Evolutionary conservation across 768 basidiomycete genomes (phyloP), one percentile per base, ranked within the genome.

Genomic region (Galerina sulciceps): DNA sequence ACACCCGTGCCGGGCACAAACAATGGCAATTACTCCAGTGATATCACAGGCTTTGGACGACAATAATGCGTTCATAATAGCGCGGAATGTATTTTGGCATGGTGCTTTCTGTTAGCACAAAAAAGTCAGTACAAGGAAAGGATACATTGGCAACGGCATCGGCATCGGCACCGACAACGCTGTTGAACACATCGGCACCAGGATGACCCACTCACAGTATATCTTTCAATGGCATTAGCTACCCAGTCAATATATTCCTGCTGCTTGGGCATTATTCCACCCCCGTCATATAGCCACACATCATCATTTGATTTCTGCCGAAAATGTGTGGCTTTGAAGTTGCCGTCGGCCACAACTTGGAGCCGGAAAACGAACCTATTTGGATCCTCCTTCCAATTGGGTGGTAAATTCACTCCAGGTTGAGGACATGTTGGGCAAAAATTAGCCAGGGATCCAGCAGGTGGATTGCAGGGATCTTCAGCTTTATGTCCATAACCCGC

Each of bases 331-430:
- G n/a, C n/a, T n/a, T n/a, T n/a, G n/a, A n/a, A n/a, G n/a, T n/a
- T n/a, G n/a, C n/a, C n/a, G n/a, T n/a, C n/a, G n/a, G n/a, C n/a
- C n/a, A n/a, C n/a, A 65, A 56, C 11, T 18, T 31, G 46, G 10
- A 35, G 15, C 15, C 35, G 4, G 20, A 37, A 52, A 3, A 34
- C 17, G 0, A 46, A 56, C 46, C 41, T 49, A 11, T 60, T 53
- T 15, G 10, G 61, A 22, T 62, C 55, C 6, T 56, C 23, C 26
- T 61, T 42, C 70, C 70, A 71, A 38, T 61, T 22, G 1, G 35
- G 38, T 8, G 64, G 50, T 6, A 71, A 26, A 58, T 73, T 73
- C 9, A 69, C 56, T 1, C 64, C 67, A 34, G n/a, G n/a, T n/a
- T n/a, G n/a, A n/a, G n/a, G n/a, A n/a, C n/a, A n/a, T n/a, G n/a